Evolutionary conservation across 108 stramenopile genomes (phyloP).

Genomic region (Pseudonitzschia delicatissima): DNA sequence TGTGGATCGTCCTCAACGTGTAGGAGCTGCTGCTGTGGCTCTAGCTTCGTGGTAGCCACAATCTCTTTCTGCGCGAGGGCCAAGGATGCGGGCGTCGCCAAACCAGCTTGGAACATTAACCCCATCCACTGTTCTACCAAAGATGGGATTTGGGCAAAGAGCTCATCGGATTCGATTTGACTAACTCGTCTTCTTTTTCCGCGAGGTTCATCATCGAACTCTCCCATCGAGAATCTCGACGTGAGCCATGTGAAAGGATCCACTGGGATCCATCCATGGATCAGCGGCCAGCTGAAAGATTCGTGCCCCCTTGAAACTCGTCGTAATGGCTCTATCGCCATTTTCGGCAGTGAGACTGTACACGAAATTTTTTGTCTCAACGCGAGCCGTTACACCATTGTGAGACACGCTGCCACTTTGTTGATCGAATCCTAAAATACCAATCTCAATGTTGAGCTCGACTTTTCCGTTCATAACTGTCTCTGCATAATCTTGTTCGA

Average conservation of each 20-base stretch:
- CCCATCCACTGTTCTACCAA: conserved; percentile 30
- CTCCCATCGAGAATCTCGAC: conserved; percentile 25
- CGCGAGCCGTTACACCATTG: conserved; percentile 22
- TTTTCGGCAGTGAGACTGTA: conserved; percentile 11
- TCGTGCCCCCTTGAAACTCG: conserved; percentile 13
- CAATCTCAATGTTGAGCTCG: neutral
- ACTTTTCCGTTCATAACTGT: neutral
- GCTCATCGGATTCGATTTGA: conserved; percentile 4
- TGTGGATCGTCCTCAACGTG: neutral
- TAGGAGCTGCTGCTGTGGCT: neutral
- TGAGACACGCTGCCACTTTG: neutral
- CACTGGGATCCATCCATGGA: conserved; percentile 31
- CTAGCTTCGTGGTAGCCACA: neutral
- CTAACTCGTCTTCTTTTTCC: too few species aligned
- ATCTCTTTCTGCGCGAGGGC: neutral
- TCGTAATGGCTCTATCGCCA: conserved; percentile 6
- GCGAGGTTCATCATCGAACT: conserved; percentile 5
- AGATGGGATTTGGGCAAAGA: conserved; percentile 10
- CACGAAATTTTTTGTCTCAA: conserved; percentile 1
- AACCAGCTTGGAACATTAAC: conserved; percentile 9
- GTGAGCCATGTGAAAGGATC: conserved; percentile 30
- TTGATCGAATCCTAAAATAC: neutral
- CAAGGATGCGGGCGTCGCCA: conserved; percentile 13
- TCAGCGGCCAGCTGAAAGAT: conserved; percentile 26
- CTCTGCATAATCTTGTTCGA: neutral